Conservation (phyloP, 441 rosid species). For the Capsella rubella region DNA sequence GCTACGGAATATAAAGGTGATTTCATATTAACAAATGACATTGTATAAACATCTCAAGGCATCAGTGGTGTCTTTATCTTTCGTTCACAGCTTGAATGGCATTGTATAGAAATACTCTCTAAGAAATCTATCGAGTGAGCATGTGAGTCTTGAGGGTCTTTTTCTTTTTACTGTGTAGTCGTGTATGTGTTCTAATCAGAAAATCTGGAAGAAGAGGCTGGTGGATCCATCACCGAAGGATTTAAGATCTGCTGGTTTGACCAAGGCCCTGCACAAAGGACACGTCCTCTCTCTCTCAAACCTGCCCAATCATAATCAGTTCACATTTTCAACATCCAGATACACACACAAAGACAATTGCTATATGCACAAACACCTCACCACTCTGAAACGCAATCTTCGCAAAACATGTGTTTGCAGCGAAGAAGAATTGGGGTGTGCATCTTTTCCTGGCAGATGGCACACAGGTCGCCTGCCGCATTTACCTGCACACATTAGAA, state of each 20-base stretch:
- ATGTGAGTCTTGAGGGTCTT: constrained; percentile 20
- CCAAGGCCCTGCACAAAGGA: constrained; percentile 70
- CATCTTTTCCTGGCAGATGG: constrained; percentile 80
- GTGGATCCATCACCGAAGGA: constrained; percentile 72
- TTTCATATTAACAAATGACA: constrained; percentile 45
- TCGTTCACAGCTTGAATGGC: constrained; percentile 36
- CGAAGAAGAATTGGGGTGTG: constrained; percentile 60
- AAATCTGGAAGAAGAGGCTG: constrained; percentile 65
- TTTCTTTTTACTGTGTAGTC: constrained; percentile 27
- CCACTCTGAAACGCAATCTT: constrained; percentile 76
- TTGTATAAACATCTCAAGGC: constrained; percentile 40
- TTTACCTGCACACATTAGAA: constrained; percentile 51
- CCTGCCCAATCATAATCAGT: constrained; percentile 52
- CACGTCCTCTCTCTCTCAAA: constrained; percentile 78
- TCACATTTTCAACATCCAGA: constrained; percentile 34
- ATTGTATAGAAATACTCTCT: constrained; percentile 38
- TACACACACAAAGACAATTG: constrained; percentile 29
- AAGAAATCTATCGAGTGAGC: constrained; percentile 30
- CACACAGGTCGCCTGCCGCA: constrained; percentile 69
- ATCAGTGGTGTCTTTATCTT: constrained; percentile 38
- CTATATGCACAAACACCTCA: constrained; percentile 46
- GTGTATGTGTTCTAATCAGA: constrained; percentile 47
- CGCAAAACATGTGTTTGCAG: constrained; percentile 73
- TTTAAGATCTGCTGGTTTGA: constrained; percentile 59
- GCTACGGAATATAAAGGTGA: constrained; percentile 20